phyloP scores from a whole-genome alignment of 164 flowering plant species.

The Kingdonia uniflora region DNA sequence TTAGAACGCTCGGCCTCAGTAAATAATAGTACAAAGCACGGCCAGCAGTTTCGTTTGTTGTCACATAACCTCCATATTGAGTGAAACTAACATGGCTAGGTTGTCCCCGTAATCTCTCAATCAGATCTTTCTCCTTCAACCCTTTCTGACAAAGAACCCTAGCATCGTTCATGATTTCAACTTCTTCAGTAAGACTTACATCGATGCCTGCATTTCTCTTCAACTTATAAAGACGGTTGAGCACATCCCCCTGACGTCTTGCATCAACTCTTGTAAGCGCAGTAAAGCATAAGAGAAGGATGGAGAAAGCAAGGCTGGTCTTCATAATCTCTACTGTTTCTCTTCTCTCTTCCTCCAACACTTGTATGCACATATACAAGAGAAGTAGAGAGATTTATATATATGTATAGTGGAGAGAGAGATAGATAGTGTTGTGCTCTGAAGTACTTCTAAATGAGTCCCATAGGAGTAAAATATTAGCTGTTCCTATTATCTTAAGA shows the following conservation, averaged over 20 bases:
- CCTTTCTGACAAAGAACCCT: constrained; percentile 19
- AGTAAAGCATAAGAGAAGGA: too few species aligned
- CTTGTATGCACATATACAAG: too few species aligned
- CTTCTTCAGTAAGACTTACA: not conserved
- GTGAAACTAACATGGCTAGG: constrained; percentile 29
- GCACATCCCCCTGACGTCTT: not conserved
- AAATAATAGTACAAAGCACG: constrained; percentile 61
- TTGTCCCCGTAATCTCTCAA: constrained; percentile 49
- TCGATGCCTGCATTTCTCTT: not conserved
- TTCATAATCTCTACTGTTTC: too few species aligned
- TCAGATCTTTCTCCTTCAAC: constrained; percentile 42
- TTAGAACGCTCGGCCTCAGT: constrained; percentile 32
- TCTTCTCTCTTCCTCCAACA: too few species aligned
- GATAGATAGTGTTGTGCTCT: too few species aligned
- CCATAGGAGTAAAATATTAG: too few species aligned
- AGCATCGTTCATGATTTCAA: not conserved
- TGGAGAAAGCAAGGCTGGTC: too few species aligned
- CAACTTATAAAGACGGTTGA: not conserved
- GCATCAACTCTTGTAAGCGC: too few species aligned
- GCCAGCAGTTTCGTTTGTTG: constrained; percentile 38
- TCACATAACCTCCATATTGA: constrained; percentile 75
- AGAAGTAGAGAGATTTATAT: too few species aligned
- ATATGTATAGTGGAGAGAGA: too few species aligned
- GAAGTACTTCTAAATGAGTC: too few species aligned
- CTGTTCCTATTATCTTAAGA: too few species aligned